phyloP scores from a whole-genome alignment of 495 filamentous ascomycete species.

The Aspergillus nidulans region DNA sequence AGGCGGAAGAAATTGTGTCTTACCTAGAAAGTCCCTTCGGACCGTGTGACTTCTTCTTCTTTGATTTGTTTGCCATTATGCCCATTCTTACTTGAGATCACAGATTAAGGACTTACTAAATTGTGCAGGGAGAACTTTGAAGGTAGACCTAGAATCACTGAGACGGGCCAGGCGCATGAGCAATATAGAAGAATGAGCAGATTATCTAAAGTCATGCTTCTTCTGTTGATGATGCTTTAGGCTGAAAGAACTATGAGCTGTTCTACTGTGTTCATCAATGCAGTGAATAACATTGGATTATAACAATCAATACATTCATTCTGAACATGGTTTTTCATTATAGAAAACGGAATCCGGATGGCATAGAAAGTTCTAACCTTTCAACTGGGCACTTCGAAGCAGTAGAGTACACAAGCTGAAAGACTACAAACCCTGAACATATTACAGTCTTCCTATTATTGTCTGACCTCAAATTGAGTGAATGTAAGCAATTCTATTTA shows the following conservation, averaged over 20 bases:
- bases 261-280: background rate
- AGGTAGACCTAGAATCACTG: background rate
- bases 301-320: too few relatives aligned
- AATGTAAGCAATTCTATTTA: constrained; percentile 3
- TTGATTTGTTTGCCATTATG: constrained; percentile 2
- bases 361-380: too few relatives aligned
- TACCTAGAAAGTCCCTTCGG: background rate
- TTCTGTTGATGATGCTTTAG: background rate
- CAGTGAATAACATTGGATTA: background rate
- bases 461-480: background rate
- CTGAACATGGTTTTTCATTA: too few relatives aligned
- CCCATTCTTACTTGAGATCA: background rate
- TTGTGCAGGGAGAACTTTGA: background rate
- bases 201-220: background rate
- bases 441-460: background rate
- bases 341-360: too few relatives aligned
- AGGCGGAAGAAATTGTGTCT: background rate
- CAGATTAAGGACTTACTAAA: background rate
- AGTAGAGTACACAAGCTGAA: too few relatives aligned
- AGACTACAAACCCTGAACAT: background rate
- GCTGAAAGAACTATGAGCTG: background rate
- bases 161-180: background rate
- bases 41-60: background rate
- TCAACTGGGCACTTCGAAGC: too few relatives aligned
- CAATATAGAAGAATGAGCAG: background rate